Evolutionary conservation across 2,329 filamentous ascomycete species (phyloP), one percentile per base, ranked within the genome.

Genomic region (Botrytis byssoidea): DNA sequence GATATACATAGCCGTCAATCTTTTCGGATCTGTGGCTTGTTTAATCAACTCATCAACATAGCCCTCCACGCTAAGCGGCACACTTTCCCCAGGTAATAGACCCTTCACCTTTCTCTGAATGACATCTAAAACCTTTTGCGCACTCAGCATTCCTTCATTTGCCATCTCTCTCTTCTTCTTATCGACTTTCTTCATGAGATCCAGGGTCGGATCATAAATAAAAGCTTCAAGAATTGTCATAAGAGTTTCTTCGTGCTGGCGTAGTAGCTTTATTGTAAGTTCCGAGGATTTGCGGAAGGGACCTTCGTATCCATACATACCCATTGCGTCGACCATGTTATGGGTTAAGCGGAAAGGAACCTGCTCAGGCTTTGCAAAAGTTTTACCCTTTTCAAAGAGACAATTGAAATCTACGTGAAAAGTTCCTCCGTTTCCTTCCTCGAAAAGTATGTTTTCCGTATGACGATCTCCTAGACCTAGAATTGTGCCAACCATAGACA

Each of bases 341-440:
- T 98, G 95, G 6, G 96, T 99, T 60, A 99, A 87, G 25, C 97
- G 92, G 86, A 99, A 99, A 2, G 96, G 97, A 1, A 99, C 96
- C 44, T 92, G 87, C 83, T 99, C 96, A 0, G 96, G 95, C 82
- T 97, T 97, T 76, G 94, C 92, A 81, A 99, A 98, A 0, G 95
- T 98, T 59, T 95, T 88, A 1, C 96, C 96, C 81, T 99, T 99
- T 85, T 99, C 97, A 82, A 99, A 99, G 7, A 99, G 90, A 83
- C 97, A 99, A 84, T 99, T 99, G 87, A 99, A 99, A 83, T 99
- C 96, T 64, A 99, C 97, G 83, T 99, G 96, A 83, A 99, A 93
- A 3, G 97, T 91, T 70, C 95, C 95, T 63, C 97, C 96, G 77
- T 94, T 97, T 73, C 93, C 92, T 84, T 98, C 94, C 82, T 98